Evolutionary conservation across 2,329 filamentous ascomycete genomes (phyloP).

Genomic region (Aurifilum marmelostoma): DNA sequence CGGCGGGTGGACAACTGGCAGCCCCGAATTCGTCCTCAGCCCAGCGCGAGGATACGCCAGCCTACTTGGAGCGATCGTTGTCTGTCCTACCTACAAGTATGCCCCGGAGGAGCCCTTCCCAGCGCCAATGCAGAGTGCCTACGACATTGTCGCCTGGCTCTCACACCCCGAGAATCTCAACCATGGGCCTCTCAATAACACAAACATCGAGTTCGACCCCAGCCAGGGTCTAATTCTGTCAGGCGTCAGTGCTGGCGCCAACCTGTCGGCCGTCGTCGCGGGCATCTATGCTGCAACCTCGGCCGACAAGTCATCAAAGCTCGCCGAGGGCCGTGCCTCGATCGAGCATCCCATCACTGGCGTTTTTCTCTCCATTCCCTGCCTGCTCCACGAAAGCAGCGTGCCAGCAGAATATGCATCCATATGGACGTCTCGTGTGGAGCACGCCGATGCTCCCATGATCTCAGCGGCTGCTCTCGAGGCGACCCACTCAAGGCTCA

Average conservation of each 20-base stretch:
- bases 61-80: slow-evolving; percentile 23
- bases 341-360: slow-evolving; percentile 24
- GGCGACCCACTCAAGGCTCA: slow-evolving; percentile 4
- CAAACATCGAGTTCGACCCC: slow-evolving; percentile 27
- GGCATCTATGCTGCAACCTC: slow-evolving; percentile 22
- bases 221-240: slow-evolving; percentile 25
- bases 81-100: slow-evolving; percentile 23
- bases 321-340: slow-evolving; percentile 28
- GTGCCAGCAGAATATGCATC: slow-evolving; percentile 17
- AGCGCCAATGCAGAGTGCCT: slow-evolving; percentile 23
- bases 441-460: slow-evolving; percentile 17
- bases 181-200: background rate
- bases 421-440: slow-evolving; percentile 23
- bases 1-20: slow-evolving; percentile 13
- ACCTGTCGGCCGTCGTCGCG: slow-evolving; percentile 33
- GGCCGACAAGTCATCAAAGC: slow-evolving; percentile 26
- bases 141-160: slow-evolving; percentile 21
- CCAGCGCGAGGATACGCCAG: slow-evolving; percentile 21
- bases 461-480: slow-evolving; percentile 5
- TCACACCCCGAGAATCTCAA: slow-evolving; percentile 16
- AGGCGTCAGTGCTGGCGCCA: slow-evolving; percentile 31
- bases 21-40: slow-evolving; percentile 12
- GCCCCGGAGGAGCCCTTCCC: slow-evolving; percentile 26
- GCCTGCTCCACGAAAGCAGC: slow-evolving; percentile 17
- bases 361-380: slow-evolving; percentile 11